Percentiles rank a stretch among this genome's conserved stretches.
Conservation (phyloP, 2,329 filamentous ascomycete species). For the Emmonsiellopsis sp. region DNA sequence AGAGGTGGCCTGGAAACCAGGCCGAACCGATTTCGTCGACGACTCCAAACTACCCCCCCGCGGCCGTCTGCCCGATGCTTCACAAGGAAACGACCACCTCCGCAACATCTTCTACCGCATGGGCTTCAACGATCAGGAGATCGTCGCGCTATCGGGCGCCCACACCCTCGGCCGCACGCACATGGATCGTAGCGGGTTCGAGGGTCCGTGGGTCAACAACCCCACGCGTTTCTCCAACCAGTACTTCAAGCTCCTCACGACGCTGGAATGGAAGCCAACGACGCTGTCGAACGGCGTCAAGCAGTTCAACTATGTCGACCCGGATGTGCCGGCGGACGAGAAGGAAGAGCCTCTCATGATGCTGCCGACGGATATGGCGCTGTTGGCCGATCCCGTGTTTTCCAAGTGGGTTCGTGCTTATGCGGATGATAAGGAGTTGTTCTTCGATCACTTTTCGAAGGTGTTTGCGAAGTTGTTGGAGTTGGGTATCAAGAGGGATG, state of each 20-base stretch:
- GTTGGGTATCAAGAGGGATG: constrained; percentile 50
- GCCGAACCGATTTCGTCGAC: constrained; percentile 54
- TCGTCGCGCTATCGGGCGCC: constrained; percentile 48
- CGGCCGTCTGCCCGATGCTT: constrained; percentile 48
- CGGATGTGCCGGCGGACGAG: constrained; percentile 36
- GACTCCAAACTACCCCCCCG: constrained; percentile 51
- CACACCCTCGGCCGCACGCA: constrained; percentile 51
- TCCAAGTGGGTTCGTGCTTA: constrained; percentile 50
- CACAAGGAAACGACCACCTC: constrained; percentile 47
- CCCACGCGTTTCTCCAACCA: constrained; percentile 52
- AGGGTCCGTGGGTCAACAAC: constrained; percentile 52
- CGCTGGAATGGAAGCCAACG: constrained; percentile 47
- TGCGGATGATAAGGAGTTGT: constrained; percentile 51
- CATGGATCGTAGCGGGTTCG: constrained; percentile 47
- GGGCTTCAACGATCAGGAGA: constrained; percentile 54
- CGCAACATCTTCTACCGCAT: constrained; percentile 50
- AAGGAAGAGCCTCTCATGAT: constrained; percentile 53
- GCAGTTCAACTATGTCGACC: constrained; percentile 53
- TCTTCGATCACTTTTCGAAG: constrained; percentile 52
- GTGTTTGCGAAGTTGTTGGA: constrained; percentile 55
- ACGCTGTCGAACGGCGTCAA: constrained; percentile 43
- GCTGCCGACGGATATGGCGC: constrained; percentile 55
- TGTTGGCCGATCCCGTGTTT: constrained; percentile 47
- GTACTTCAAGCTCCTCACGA: constrained; percentile 47
- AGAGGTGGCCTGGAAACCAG: constrained; percentile 46